Conservation (phyloP, 345 rosid species). For the Gossypioides kirkii region DNA sequence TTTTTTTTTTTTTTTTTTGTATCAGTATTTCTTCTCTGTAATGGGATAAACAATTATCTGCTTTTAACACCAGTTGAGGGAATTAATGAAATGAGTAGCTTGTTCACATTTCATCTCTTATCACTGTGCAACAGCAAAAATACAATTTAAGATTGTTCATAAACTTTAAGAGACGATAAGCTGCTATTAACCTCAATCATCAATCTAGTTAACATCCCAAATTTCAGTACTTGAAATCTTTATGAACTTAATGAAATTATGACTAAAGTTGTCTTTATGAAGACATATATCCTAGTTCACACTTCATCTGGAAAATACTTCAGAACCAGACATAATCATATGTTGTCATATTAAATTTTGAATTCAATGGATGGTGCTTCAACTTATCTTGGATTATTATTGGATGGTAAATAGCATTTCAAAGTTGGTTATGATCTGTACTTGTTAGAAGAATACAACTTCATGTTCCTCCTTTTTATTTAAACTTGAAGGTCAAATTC, state of each 20-base stretch:
- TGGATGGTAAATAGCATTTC: not conserved
- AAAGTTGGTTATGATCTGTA: not conserved
- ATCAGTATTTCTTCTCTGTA: not conserved
- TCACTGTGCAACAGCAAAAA: not conserved
- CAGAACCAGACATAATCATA: not conserved
- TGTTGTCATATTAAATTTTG: not conserved
- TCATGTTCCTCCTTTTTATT: not conserved
- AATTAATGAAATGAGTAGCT: not conserved
- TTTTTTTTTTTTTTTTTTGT: not conserved
- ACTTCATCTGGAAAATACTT: not conserved
- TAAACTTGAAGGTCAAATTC: slow-evolving; percentile 3
- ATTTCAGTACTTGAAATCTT: not conserved
- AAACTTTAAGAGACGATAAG: not conserved
- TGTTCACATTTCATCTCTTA: not conserved
- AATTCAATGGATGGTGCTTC: not conserved
- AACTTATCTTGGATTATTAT: not conserved
- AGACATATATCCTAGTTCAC: not conserved
- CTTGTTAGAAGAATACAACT: not conserved
- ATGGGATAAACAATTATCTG: not conserved
- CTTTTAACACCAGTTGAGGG: not conserved
- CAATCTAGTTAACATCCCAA: not conserved
- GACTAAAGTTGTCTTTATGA: not conserved
- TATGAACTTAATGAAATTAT: not conserved
- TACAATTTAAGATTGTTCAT: not conserved
- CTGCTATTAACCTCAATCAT: not conserved